A percentile compares a stretch with the other conserved stretches of the same genome.
Conservation (phyloP, 768 basidiomycete species). For the Agaricus blazei region DNA sequence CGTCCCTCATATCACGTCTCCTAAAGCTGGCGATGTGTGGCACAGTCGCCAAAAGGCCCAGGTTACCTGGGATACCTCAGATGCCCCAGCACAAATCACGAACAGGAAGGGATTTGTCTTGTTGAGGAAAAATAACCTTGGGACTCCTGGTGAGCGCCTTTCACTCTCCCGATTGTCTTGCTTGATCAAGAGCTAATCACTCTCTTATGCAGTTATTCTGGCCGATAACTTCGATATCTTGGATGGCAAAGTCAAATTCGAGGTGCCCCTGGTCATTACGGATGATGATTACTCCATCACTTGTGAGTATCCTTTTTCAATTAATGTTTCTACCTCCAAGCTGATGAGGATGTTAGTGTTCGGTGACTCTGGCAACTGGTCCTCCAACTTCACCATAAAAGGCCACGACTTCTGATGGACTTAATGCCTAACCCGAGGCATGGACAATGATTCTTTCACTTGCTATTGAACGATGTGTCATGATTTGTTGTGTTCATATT, state of each 20-base stretch:
- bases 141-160: constrained; percentile 23
- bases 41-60: constrained; percentile 28
- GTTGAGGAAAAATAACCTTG: constrained; percentile 30
- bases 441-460: not conserved
- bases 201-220: constrained; percentile 20
- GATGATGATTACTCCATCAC: constrained; percentile 31
- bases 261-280: constrained; percentile 28
- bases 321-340: not conserved
- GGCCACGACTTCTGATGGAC: not conserved
- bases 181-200: not conserved
- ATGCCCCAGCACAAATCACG: constrained; percentile 40
- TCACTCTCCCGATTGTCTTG: not conserved
- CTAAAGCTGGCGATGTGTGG: constrained; percentile 34
- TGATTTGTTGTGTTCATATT: too few species aligned
- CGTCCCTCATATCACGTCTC: constrained; percentile 36
- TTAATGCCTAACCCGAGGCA: not conserved
- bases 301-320: constrained; percentile 25
- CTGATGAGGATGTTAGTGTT: constrained; percentile 18
- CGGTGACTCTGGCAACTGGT: constrained; percentile 27
- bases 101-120: constrained; percentile 38
- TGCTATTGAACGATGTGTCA: too few species aligned
- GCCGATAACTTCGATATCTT: constrained; percentile 33
- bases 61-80: constrained; percentile 45
- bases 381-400: not conserved
- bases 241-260: constrained; percentile 25